Percentiles rank a stretch among this genome's conserved stretches.
Conservation (phyloP, 805 yeast genomes). For the Yamadazyma scolyti region DNA sequence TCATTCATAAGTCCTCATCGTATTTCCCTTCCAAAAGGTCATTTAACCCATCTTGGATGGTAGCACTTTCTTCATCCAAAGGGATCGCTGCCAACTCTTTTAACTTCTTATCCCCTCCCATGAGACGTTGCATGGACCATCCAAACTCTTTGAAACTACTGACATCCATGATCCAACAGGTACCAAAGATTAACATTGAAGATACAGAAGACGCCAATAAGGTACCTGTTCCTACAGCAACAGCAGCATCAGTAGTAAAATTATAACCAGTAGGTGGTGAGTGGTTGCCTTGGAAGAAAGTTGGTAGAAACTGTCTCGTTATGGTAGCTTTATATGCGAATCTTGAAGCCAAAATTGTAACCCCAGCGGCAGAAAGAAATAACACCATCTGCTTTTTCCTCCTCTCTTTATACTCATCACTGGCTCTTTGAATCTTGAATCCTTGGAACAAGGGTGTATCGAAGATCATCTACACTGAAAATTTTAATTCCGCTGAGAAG, state of each 20-base stretch:
- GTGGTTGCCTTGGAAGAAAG: conserved; percentile 79
- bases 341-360: conserved; percentile 69
- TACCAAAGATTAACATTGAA: conserved; percentile 69
- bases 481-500: no score
- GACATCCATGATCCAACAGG: conserved; percentile 78
- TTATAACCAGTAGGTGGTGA: conserved; percentile 75
- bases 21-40: conserved; percentile 46
- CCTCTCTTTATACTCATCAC: conserved; percentile 53
- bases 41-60: conserved; percentile 53
- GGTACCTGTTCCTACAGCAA: conserved; percentile 81
- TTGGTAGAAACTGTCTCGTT: conserved; percentile 70
- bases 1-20: no score
- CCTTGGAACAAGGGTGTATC: conserved; percentile 3
- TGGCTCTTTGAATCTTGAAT: conserved; percentile 33
- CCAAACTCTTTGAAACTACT: conserved; percentile 69
- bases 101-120: conserved; percentile 69
- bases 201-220: conserved; percentile 67
- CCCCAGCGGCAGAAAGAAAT: conserved; percentile 69
- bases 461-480: no score
- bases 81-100: conserved; percentile 37
- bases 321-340: conserved; percentile 73
- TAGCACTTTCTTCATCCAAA: conserved; percentile 56
- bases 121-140: conserved; percentile 52
- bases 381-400: conserved; percentile 68
- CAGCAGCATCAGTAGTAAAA: conserved; percentile 76